Conservation (phyloP, 257 asterid genomes). For the Avicennia marina region DNA sequence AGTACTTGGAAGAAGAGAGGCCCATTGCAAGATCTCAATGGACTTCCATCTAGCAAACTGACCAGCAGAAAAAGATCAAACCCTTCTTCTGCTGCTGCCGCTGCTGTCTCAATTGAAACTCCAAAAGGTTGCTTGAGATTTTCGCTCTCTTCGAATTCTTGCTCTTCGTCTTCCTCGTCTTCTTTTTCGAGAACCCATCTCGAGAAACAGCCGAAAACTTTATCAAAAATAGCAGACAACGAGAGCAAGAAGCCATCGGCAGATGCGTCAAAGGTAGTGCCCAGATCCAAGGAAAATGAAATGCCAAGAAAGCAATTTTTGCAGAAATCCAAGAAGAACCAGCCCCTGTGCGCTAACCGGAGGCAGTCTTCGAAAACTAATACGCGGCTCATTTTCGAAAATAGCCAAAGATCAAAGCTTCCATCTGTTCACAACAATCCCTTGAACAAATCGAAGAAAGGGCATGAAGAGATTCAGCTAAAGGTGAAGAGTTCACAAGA, state of each 20-base stretch:
- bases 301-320: constrained; percentile 26
- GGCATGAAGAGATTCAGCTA: constrained; percentile 15
- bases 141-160: constrained; percentile 18
- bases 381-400: constrained; percentile 17
- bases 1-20: not conserved
- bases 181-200: constrained; percentile 23
- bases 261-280: constrained; percentile 10
- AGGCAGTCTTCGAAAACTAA: constrained; percentile 18
- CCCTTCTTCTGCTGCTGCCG: constrained; percentile 20
- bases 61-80: constrained; percentile 11
- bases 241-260: constrained; percentile 22
- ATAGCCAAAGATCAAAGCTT: constrained; percentile 30
- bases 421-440: constrained; percentile 19
- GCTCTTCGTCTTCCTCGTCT: constrained; percentile 20
- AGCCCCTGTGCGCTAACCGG: constrained; percentile 5
- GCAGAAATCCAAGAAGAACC: constrained; percentile 28
- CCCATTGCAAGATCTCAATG: constrained; percentile 4
- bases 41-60: constrained; percentile 22
- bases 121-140: constrained; percentile 27
- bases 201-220: constrained; percentile 17
- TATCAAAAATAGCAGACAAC: constrained; percentile 12
- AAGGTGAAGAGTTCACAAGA: constrained; percentile 16
- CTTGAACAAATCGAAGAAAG: constrained; percentile 22
- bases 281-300: constrained; percentile 39
- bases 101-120: constrained; percentile 23